phyloP scores from a whole-genome alignment of 805 yeast species.

The Starmera caribaea region DNA sequence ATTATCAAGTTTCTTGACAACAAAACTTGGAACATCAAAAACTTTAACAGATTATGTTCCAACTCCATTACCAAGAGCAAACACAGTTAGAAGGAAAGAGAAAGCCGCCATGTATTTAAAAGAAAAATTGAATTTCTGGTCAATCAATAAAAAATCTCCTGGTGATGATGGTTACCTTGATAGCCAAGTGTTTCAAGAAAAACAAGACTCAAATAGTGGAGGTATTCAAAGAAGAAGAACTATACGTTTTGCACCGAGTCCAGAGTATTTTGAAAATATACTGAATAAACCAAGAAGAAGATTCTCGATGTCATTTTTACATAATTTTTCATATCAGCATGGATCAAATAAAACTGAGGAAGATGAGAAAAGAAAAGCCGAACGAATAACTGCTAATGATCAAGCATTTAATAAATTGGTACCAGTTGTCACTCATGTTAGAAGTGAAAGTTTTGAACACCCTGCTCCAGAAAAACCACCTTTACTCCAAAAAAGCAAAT shows the following conservation, averaged over 20 bases:
- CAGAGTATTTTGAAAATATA: constrained; percentile 1
- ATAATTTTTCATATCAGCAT: background rate
- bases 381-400: too few relatives aligned
- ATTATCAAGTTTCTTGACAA: constrained; percentile 1
- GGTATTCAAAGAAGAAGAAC: constrained; percentile 2
- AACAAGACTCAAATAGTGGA: background rate
- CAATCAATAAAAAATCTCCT: too few relatives aligned
- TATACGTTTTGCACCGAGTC: constrained; percentile 13
- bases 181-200: too few relatives aligned
- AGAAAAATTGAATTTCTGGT: background rate
- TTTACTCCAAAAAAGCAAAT: too few relatives aligned
- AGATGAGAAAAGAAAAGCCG: too few relatives aligned
- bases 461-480: too few relatives aligned
- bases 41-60: constrained; percentile 9
- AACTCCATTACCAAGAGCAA: constrained; percentile 6
- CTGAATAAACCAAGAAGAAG: background rate
- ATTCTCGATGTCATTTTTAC: background rate
- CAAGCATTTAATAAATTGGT: too few relatives aligned
- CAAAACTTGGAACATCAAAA: constrained; percentile 1
- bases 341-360: background rate
- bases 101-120: background rate
- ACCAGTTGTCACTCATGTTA: too few relatives aligned
- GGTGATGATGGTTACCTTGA: background rate
- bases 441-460: too few relatives aligned
- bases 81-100: background rate